Evolutionary conservation across 2,329 filamentous ascomycete species (phyloP).

Genomic region (Fusarium sp.): DNA sequence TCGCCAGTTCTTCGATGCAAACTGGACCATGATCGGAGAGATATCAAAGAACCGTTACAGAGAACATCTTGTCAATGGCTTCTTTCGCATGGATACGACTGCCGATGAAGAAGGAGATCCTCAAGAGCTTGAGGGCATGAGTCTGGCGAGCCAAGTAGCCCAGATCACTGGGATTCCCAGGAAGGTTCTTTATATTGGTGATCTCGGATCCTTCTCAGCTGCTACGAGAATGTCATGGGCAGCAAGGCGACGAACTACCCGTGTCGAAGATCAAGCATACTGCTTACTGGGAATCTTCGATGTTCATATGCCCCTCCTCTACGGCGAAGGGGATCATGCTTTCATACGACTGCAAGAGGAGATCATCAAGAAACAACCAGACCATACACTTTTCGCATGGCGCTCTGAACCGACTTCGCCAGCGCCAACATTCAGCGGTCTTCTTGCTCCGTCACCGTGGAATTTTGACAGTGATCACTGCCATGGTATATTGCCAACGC

Average conservation of each 20-base stretch:
- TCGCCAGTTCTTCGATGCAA: conserved; percentile 41
- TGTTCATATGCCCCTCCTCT: conserved; percentile 44
- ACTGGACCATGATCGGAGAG: conserved; percentile 42
- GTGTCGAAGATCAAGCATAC: conserved; percentile 44
- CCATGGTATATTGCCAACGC: background rate
- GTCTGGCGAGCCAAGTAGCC: conserved; percentile 5
- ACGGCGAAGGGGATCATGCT: conserved; percentile 41
- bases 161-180: conserved; percentile 38
- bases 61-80: background rate
- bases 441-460: background rate
- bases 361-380: conserved; percentile 17
- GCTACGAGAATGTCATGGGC: conserved; percentile 43
- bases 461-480: background rate
- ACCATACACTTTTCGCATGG: conserved; percentile 12
- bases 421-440: background rate
- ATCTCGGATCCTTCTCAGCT: conserved; percentile 19
- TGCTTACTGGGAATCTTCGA: conserved; percentile 44
- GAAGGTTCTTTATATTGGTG: conserved; percentile 8
- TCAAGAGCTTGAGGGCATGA: background rate
- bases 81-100: background rate
- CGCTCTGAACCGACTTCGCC: background rate
- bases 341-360: conserved; percentile 41
- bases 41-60: conserved; percentile 17
- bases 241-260: conserved; percentile 35
- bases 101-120: background rate